Evolutionary conservation across 2,329 filamentous ascomycete genomes (phyloP).

Genomic region (Thelonectria blattea): DNA sequence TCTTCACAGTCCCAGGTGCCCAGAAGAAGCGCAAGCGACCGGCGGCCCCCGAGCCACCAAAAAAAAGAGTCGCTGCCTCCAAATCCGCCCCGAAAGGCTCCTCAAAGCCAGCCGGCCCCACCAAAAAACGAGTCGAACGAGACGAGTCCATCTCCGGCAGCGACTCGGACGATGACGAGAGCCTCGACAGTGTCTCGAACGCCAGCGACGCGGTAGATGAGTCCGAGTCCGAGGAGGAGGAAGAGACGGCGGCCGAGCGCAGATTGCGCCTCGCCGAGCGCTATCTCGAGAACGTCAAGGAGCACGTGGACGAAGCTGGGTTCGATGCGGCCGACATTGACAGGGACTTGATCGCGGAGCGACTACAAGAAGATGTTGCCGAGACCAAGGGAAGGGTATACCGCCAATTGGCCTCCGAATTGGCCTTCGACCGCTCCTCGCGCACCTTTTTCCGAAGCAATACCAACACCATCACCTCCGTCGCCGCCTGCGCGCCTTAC

Average conservation of each 20-base stretch:
- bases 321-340: conserved; percentile 97
- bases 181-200: conserved; percentile 47
- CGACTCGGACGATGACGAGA: conserved; percentile 71
- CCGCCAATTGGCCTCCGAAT: conserved; percentile 74
- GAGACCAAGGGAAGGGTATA: conserved; percentile 92
- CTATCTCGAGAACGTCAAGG: conserved; percentile 88
- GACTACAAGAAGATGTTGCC: conserved; percentile 88
- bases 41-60: conserved; percentile 59
- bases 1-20: conserved; percentile 87
- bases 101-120: conserved; percentile 47
- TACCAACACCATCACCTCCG: conserved; percentile 76
- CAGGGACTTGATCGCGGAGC: conserved; percentile 86
- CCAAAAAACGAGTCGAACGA: conserved; percentile 56
- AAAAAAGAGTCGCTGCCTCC: conserved; percentile 63
- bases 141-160: conserved; percentile 88
- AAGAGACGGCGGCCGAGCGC: conserved; percentile 89
- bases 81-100: conserved; percentile 50
- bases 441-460: conserved; percentile 81
- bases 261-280: conserved; percentile 86
- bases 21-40: conserved; percentile 89
- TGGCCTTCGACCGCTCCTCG: conserved; percentile 71
- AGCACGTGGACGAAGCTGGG: conserved; percentile 79
- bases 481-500: conserved; percentile 80
- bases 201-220: conserved; percentile 54
- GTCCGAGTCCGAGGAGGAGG: conserved; percentile 70